Conservation (phyloP, 2,329 filamentous ascomycete genomes). For the Calonectria fujianensis region DNA sequence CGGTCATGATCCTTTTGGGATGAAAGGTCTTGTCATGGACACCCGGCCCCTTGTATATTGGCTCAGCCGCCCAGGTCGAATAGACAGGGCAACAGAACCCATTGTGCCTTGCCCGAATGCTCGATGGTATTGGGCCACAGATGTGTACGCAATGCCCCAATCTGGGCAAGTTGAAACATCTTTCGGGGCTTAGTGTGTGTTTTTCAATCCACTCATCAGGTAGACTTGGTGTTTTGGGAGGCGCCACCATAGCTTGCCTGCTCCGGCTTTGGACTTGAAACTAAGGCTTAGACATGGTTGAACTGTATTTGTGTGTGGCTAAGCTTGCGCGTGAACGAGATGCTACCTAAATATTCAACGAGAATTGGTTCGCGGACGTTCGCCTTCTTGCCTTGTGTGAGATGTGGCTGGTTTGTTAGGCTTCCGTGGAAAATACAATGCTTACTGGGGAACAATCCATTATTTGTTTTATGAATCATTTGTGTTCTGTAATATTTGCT, state of each 20-base stretch:
- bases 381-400: neutral
- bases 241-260: constrained; percentile 13
- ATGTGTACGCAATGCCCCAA: neutral
- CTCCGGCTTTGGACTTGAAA: constrained; percentile 8
- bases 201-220: constrained; percentile 19
- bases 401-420: neutral
- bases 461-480: neutral
- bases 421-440: neutral
- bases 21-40: constrained; percentile 29
- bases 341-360: constrained; percentile 1
- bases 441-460: neutral
- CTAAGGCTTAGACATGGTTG: constrained; percentile 20
- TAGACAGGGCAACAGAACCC: constrained; percentile 8
- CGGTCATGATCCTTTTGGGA: neutral
- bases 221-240: neutral
- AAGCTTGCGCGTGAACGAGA: constrained; percentile 17
- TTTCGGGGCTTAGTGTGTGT: neutral
- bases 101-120: constrained; percentile 18
- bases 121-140: constrained; percentile 3
- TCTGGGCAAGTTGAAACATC: constrained; percentile 1
- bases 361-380: constrained; percentile 4
- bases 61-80: constrained; percentile 2
- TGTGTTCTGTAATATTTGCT: neutral
- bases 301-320: constrained; percentile 28
- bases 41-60: neutral